Evolutionary conservation across 2,329 filamentous ascomycete species (phyloP).

Genomic region (Paracoccidioides lutzii): DNA sequence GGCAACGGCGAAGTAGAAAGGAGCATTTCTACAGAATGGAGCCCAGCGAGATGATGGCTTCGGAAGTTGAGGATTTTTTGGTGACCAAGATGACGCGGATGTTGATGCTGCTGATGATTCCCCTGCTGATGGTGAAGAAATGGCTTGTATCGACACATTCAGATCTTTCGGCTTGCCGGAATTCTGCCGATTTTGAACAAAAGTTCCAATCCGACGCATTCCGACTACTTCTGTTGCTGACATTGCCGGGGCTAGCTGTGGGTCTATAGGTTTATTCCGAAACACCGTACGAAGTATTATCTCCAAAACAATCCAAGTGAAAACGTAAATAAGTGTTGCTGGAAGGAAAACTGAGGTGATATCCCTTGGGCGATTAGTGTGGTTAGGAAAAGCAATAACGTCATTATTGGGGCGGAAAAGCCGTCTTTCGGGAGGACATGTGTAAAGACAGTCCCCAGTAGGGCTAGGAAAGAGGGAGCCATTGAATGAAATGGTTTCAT

Average conservation of each 20-base stretch:
- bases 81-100: background rate
- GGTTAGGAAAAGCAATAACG: background rate
- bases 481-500: background rate
- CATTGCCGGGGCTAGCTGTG: background rate
- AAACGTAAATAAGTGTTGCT: background rate
- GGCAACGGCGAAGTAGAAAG: background rate
- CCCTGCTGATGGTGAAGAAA: background rate
- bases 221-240: background rate
- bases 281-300: background rate
- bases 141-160: background rate
- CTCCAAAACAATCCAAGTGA: background rate
- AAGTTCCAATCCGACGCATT: background rate
- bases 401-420: background rate
- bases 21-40: background rate
- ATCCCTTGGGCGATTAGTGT: background rate
- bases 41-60: background rate
- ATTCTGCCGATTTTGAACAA: background rate
- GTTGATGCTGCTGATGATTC: too few species aligned
- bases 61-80: background rate
- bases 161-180: background rate
- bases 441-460: background rate
- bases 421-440: background rate
- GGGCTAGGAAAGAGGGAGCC: background rate
- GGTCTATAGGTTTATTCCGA: background rate
- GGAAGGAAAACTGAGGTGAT: constrained; percentile 1